These are phyloP conservation scores for Mallotus repandus DNA, from an alignment of 441 rosid genomes.

Conservation along the genomic window DNA sequence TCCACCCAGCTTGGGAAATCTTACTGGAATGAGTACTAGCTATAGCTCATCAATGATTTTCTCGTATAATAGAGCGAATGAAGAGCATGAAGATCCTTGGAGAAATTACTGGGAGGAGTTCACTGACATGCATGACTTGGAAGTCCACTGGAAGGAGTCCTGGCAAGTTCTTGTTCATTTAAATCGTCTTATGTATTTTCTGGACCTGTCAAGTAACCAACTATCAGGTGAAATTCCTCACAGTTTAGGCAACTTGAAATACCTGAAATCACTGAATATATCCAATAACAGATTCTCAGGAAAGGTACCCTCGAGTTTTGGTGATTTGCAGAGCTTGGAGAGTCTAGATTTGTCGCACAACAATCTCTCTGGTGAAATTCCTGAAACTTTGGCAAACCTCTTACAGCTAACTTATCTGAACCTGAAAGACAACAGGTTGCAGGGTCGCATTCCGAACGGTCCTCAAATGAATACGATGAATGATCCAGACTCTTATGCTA, in stretches of 20 bases:
- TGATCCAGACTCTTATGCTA: conserved; percentile 36
- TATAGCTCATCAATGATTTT: background rate
- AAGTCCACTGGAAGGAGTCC: conserved; percentile 37
- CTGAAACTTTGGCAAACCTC: conserved; percentile 28
- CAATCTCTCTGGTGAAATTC: conserved; percentile 34
- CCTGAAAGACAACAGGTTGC: conserved; percentile 37
- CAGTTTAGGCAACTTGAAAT: conserved; percentile 29
- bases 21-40: conserved; percentile 29
- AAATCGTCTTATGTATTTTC: conserved; percentile 20
- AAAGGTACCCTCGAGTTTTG: conserved; percentile 33
- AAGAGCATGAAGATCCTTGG: background rate
- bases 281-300: conserved; percentile 34
- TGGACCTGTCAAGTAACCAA: conserved; percentile 41
- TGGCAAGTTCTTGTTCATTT: conserved; percentile 22
- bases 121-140: conserved; percentile 19
- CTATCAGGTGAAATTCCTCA: conserved; percentile 36
- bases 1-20: conserved; percentile 35
- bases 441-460: conserved; percentile 35
- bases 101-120: background rate
- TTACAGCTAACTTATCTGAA: conserved; percentile 19
- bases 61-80: too few species aligned
- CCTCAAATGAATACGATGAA: conserved; percentile 37
- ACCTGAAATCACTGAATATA: conserved; percentile 31
- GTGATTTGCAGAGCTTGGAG: conserved; percentile 31
- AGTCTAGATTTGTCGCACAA: conserved; percentile 39